Percentiles rank a stretch among this genome's conserved stretches.
Evolutionary conservation across 768 basidiomycete genomes (phyloP).

Genomic region (Hypholoma fasciculare): DNA sequence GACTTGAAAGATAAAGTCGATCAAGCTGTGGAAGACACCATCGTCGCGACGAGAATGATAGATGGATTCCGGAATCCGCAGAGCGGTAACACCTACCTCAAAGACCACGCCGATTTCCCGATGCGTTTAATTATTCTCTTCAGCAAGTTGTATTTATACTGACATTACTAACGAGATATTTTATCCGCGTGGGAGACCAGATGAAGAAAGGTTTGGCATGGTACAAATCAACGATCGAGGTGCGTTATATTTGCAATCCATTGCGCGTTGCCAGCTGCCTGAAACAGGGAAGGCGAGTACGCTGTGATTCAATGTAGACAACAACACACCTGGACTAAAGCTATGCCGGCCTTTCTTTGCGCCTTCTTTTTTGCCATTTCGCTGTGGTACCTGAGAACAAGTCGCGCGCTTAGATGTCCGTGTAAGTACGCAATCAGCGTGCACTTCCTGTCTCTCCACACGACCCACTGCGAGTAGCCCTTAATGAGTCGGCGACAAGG

Average conservation of each 20-base stretch:
- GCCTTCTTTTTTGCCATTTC: too few relatives aligned
- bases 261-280: neutral
- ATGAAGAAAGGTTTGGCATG: conserved; percentile 72
- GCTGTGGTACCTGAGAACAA: too few relatives aligned
- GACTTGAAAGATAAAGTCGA: conserved; percentile 78
- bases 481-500: too few relatives aligned
- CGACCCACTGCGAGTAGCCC: too few relatives aligned
- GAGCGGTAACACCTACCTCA: conserved; percentile 66
- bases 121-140: conserved; percentile 33
- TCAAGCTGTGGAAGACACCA: conserved; percentile 78
- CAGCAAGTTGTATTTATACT: neutral
- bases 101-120: conserved; percentile 80
- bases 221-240: conserved; percentile 84
- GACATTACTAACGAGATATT: conserved; percentile 48
- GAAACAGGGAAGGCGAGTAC: too few relatives aligned
- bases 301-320: too few relatives aligned
- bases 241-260: conserved; percentile 22
- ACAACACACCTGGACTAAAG: too few relatives aligned
- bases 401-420: too few relatives aligned
- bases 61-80: conserved; percentile 80
- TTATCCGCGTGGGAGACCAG: conserved; percentile 68
- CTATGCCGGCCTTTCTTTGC: too few relatives aligned
- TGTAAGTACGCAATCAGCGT: too few relatives aligned
- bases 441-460: too few relatives aligned
- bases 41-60: conserved; percentile 72